Conservation (phyloP, 192 early-diverging fungal species). For the Phlyctochytrium arcticum region DNA sequence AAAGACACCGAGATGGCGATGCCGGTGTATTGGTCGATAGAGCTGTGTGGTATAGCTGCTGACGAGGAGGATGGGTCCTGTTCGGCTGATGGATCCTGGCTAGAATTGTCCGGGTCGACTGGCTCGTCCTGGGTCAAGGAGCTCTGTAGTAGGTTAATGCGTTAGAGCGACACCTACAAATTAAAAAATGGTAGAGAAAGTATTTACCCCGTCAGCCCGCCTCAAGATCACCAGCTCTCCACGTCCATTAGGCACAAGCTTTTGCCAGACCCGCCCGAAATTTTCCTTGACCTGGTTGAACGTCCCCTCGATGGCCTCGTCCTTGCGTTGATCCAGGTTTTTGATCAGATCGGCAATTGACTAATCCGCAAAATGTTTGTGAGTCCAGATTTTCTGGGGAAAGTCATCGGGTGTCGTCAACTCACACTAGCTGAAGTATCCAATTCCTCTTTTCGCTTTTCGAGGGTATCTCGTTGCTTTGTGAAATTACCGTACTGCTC, state of each 20-base stretch:
- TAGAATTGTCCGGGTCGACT: neutral
- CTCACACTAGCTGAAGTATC: conserved; percentile 69
- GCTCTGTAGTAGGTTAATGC: neutral
- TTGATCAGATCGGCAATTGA: conserved; percentile 85
- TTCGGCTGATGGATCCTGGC: neutral
- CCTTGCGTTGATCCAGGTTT: conserved; percentile 90
- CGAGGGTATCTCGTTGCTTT: conserved; percentile 78
- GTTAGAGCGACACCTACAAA: neutral
- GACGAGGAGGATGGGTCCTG: too few species aligned
- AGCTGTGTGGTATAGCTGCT: neutral
- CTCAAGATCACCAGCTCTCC: conserved; percentile 85
- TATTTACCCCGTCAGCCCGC: conserved; percentile 36
- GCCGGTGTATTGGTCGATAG: conserved; percentile 83
- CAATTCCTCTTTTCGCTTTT: conserved; percentile 80
- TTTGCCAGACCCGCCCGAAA: conserved; percentile 84
- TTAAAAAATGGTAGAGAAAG: too few species aligned
- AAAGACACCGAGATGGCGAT: conserved; percentile 93
- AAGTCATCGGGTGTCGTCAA: neutral
- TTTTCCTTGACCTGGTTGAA: conserved; percentile 88
- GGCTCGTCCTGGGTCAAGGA: conserved; percentile 11
- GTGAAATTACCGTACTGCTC: conserved; percentile 96
- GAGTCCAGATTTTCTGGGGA: neutral
- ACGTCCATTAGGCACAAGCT: conserved; percentile 81
- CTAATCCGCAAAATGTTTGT: conserved; percentile 21
- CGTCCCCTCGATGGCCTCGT: conserved; percentile 95